Conservation (phyloP, 1,139 yeast species). For the Zygosaccharomyces sapae region DNA sequence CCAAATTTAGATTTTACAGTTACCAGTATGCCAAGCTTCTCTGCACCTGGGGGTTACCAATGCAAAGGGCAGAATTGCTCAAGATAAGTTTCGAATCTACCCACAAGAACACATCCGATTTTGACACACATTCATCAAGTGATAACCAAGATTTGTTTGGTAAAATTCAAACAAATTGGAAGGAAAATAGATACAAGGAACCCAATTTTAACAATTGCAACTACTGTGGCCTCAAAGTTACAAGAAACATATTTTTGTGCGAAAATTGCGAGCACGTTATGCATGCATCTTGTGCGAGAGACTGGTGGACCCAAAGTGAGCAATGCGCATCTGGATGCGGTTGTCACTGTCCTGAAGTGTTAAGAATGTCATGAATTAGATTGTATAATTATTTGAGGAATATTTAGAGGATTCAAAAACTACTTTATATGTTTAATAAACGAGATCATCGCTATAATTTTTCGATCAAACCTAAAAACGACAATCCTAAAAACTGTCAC, state of each 20-base stretch:
- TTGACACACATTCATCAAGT: conserved; percentile 22
- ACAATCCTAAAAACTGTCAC: background rate
- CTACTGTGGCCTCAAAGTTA: conserved; percentile 59
- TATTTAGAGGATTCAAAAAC: background rate
- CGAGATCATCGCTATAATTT: background rate
- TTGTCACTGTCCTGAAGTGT: conserved; percentile 54
- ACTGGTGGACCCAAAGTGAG: conserved; percentile 66
- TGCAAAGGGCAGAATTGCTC: conserved; percentile 68
- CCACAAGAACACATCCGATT: conserved; percentile 7
- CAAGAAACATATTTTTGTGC: conserved; percentile 64
- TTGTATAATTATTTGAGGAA: background rate
- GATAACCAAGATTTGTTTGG: conserved; percentile 19
- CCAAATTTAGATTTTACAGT: conserved; percentile 51
- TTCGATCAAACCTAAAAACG: background rate
- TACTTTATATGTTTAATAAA: background rate
- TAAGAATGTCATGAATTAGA: conserved; percentile 12
- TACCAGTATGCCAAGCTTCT: conserved; percentile 76
- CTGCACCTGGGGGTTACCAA: conserved; percentile 77
- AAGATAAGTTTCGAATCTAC: conserved; percentile 58
- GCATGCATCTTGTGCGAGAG: conserved; percentile 72
- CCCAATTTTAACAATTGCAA: conserved; percentile 48
- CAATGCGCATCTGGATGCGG: conserved; percentile 94
- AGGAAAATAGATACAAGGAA: conserved; percentile 15
- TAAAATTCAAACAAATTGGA: conserved; percentile 28
- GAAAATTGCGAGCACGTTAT: conserved; percentile 70